A percentile compares a stretch with the other conserved stretches of the same genome.
Conservation (phyloP, 257 asterid species). For the Nicotiana paniculata region DNA sequence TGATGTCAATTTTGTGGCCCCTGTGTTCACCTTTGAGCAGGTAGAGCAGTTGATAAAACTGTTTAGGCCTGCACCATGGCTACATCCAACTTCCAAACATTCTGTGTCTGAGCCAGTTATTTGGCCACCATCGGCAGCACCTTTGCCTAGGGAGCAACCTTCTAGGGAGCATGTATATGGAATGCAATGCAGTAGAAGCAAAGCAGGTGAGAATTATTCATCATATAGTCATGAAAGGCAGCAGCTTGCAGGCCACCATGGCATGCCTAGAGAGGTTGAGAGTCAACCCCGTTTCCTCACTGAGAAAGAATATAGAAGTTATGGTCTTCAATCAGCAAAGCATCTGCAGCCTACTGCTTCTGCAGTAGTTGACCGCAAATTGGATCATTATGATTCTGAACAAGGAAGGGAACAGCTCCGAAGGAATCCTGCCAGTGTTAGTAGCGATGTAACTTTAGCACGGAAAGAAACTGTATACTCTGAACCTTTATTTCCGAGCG, state of each 20-base stretch:
- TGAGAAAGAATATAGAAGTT: constrained; percentile 68
- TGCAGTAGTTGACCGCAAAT: constrained; percentile 12
- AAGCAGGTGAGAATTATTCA: constrained; percentile 15
- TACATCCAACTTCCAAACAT: constrained; percentile 29
- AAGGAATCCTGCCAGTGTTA: constrained; percentile 19
- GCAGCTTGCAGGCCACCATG: constrained; percentile 23
- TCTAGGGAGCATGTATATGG: constrained; percentile 17
- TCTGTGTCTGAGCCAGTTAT: constrained; percentile 10
- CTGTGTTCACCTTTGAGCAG: constrained; percentile 33
- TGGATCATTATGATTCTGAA: constrained; percentile 30
- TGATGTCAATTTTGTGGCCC: neutral
- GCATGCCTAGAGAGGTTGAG: constrained; percentile 15
- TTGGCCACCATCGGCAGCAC: constrained; percentile 10
- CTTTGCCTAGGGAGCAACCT: constrained; percentile 20
- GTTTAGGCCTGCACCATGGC: constrained; percentile 46
- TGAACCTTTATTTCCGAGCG: constrained; percentile 34
- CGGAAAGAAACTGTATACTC: constrained; percentile 27
- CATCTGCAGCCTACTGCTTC: constrained; percentile 25
- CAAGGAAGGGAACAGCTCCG: constrained; percentile 33
- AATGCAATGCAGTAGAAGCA: constrained; percentile 15
- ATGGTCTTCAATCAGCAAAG: constrained; percentile 56
- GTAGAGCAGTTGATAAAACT: constrained; percentile 38
- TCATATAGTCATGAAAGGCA: constrained; percentile 19
- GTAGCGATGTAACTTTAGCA: constrained; percentile 20
- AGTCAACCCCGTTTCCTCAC: constrained; percentile 42